phyloP scores from a whole-genome alignment of 805 yeast genomes.

The Lipomyces yamadae region DNA sequence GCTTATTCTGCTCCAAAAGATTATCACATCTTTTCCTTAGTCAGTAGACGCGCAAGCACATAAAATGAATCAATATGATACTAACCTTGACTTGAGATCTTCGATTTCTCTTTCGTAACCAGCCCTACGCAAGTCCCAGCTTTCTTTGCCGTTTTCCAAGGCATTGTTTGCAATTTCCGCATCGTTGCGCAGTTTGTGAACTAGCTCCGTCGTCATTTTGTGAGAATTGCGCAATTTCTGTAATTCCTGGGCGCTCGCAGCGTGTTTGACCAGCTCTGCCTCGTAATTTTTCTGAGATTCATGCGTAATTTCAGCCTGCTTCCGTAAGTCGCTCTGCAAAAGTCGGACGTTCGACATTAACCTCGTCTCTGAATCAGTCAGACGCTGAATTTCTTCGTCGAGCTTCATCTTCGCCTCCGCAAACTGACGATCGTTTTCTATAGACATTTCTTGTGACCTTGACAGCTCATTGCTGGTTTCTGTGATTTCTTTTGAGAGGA shows the following conservation, averaged over 20 bases:
- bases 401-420: constrained; percentile 40
- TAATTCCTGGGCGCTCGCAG: constrained; percentile 53
- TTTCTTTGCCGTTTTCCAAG: constrained; percentile 49
- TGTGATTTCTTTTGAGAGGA: constrained; percentile 41
- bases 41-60: background rate
- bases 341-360: constrained; percentile 45
- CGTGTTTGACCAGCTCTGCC: constrained; percentile 59
- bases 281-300: constrained; percentile 62
- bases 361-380: constrained; percentile 42
- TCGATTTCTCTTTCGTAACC: constrained; percentile 56
- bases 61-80: background rate
- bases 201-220: constrained; percentile 43
- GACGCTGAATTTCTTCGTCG: constrained; percentile 40
- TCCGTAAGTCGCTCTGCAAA: constrained; percentile 47
- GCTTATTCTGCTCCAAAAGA: constrained; percentile 66
- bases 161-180: constrained; percentile 45
- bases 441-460: constrained; percentile 38
- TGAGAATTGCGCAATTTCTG: constrained; percentile 49
- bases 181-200: constrained; percentile 41
- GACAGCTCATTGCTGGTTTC: constrained; percentile 38
- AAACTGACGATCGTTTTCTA: constrained; percentile 31
- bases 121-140: constrained; percentile 54
- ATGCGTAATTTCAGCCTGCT: constrained; percentile 54
- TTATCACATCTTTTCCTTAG: constrained; percentile 50
- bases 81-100: constrained; percentile 49